Percentiles rank a stretch among this genome's conserved stretches.
Conservation (phyloP, 352 stramenopile genomes). For the Pelagophyceae sp. region DNA sequence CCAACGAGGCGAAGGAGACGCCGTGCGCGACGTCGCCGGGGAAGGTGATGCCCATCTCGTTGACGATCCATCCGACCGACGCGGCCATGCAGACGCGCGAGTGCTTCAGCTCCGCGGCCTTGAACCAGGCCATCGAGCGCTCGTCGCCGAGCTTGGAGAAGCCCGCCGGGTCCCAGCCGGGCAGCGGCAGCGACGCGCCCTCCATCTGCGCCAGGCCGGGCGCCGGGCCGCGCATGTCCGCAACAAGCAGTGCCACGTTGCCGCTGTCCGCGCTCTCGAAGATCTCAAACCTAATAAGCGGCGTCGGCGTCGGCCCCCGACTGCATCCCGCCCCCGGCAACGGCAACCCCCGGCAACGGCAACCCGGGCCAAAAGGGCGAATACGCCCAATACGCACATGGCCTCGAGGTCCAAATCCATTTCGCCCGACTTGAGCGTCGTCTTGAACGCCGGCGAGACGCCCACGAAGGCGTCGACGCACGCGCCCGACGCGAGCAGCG, state of each 20-base stretch:
- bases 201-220: not conserved
- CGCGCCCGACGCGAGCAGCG: not conserved
- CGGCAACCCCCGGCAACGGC: no score
- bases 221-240: not conserved
- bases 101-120: constrained; percentile 58
- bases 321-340: no score
- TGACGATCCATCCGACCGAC: constrained; percentile 23
- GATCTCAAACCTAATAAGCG: not conserved
- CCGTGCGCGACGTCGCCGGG: constrained; percentile 46
- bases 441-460: not conserved
- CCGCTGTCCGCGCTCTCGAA: not conserved
- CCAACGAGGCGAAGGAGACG: constrained; percentile 41
- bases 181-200: not conserved
- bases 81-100: constrained; percentile 55
- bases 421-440: not conserved
- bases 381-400: not conserved
- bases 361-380: no score
- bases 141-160: not conserved
- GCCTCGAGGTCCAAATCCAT: not conserved
- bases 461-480: no score
- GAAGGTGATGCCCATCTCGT: constrained; percentile 37
- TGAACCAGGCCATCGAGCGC: constrained; percentile 45
- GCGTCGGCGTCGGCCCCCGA: no score
- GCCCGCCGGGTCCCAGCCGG: constrained; percentile 45
- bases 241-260: not conserved